phyloP scores from a whole-genome alignment of 108 stramenopile genomes.

The Fistulifera solaris region DNA sequence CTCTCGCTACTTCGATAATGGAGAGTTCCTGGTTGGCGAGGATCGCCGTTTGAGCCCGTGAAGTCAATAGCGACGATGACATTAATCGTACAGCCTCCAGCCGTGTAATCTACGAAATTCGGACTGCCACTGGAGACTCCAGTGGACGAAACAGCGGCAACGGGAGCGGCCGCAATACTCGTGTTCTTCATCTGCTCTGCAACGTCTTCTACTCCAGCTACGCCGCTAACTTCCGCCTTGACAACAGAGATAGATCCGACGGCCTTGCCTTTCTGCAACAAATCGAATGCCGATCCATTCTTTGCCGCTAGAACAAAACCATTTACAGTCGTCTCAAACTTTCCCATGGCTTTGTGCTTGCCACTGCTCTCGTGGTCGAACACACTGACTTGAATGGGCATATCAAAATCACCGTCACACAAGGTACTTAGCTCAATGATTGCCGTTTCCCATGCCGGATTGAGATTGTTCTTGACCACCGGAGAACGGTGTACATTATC shows the following conservation, averaged over 20 bases:
- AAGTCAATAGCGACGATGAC: conserved; percentile 83
- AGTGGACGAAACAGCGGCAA: no score
- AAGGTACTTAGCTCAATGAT: conserved; percentile 31
- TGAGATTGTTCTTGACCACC: conserved; percentile 35
- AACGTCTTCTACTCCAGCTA: conserved; percentile 4
- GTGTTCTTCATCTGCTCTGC: conserved; percentile 12
- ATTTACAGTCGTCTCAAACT: conserved; percentile 39
- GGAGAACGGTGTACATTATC: conserved; percentile 26
- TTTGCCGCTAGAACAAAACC: conserved; percentile 11
- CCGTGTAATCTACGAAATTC: conserved; percentile 40
- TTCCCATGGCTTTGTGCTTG: conserved; percentile 51
- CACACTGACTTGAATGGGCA: conserved; percentile 36
- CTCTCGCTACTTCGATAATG: conserved; percentile 44
- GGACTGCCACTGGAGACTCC: conserved; percentile 13
- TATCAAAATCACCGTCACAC: conserved; percentile 34
- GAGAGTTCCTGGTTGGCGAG: conserved; percentile 60
- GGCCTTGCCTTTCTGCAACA: conserved; percentile 24
- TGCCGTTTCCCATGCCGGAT: conserved; percentile 36
- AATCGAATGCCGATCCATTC: conserved; percentile 5
- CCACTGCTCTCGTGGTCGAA: conserved; percentile 44
- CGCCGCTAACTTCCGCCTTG: conserved; percentile 20
- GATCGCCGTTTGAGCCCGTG: conserved; percentile 86
- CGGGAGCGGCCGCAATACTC: background rate
- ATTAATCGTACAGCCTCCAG: conserved; percentile 44
- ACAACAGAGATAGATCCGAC: conserved; percentile 17